Base-by-base conservation (phyloP, 202 grass and related monocot genomes). In the Eragrostis tef region DNA sequence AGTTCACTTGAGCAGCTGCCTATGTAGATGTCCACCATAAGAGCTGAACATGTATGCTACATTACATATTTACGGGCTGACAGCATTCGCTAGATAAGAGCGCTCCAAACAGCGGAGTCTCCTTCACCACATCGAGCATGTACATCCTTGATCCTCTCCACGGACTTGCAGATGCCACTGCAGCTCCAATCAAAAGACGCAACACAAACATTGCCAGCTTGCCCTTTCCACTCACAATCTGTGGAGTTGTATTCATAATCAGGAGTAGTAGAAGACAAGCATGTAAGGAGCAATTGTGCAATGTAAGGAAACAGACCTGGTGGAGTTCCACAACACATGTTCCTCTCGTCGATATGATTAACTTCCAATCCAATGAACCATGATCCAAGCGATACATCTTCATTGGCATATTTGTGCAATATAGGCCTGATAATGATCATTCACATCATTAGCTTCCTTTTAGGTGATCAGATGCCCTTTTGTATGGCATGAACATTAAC, bases 111-210 rank as follows among this genome's bases (percentile, higher is more conserved):
- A 15, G 86, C 85, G 16, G 84, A 83, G 60, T 97, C 83, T 52
- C 87, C 94, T 90, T 97, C 94, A 9, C 94, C 85, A 0, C 94
- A 94, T 22, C 67, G 81, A 24, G 78, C 82, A 87, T 97, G 94
- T 27, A 97, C 80, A 5, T 94, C 89, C 73, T 90, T 90, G 27
- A 97, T 83, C 81, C 82, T 93, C 89, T 97, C 88, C 3, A 91
- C 89, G 11, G 94, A 97, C 76, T 94, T 94, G 85, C 94, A 97
- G 74, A 97, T 97, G 48, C 94, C 94, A 53, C 89, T 97, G 78
- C 94, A 97, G 67, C 71, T 93, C 94, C 94, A 97, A 63, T 97
- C 94, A 6, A 97, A 97, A 24, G 94, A 97, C 3, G 94, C 94
- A 7, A 97, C 81, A 6, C 91, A 97, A 0, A 97, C 77, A 78